phyloP scores from a whole-genome alignment of 768 basidiomycete genomes.

The Dendrothele bispora region DNA sequence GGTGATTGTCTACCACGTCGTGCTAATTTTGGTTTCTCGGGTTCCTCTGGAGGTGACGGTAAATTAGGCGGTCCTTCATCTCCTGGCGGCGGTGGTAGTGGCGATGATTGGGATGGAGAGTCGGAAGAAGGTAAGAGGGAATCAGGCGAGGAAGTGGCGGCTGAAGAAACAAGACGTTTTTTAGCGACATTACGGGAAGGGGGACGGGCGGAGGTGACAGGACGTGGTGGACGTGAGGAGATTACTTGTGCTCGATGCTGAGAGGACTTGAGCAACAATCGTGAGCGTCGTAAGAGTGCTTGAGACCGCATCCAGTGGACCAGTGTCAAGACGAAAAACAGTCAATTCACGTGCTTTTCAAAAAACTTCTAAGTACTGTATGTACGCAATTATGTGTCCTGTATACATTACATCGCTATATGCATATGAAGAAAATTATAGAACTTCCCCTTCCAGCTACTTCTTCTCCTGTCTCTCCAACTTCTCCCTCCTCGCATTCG shows the following conservation, averaged over 20 bases:
- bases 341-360: too few relatives aligned
- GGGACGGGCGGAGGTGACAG: neutral
- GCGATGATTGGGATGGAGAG: neutral
- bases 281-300: conserved; percentile 5
- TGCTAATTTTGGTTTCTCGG: conserved; percentile 42
- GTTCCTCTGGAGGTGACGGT: conserved; percentile 33
- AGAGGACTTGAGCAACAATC: neutral
- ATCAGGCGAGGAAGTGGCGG: neutral
- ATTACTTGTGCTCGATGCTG: neutral
- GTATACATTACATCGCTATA: too few relatives aligned
- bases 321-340: too few relatives aligned
- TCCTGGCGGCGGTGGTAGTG: neutral
- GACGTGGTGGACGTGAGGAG: neutral
- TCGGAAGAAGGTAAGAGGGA: neutral
- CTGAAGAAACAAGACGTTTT: conserved; percentile 3
- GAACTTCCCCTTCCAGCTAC: too few relatives aligned
- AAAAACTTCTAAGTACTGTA: too few relatives aligned
- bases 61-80: conserved; percentile 3
- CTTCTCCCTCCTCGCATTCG: conserved; percentile 53
- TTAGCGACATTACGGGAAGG: neutral
- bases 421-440: too few relatives aligned
- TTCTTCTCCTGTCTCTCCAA: too few relatives aligned
- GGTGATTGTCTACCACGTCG: conserved; percentile 34
- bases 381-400: too few relatives aligned
- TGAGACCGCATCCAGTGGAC: conserved; percentile 9